Conservation (phyloP, 345 rosid species). For the Brassica cretica region DNA sequence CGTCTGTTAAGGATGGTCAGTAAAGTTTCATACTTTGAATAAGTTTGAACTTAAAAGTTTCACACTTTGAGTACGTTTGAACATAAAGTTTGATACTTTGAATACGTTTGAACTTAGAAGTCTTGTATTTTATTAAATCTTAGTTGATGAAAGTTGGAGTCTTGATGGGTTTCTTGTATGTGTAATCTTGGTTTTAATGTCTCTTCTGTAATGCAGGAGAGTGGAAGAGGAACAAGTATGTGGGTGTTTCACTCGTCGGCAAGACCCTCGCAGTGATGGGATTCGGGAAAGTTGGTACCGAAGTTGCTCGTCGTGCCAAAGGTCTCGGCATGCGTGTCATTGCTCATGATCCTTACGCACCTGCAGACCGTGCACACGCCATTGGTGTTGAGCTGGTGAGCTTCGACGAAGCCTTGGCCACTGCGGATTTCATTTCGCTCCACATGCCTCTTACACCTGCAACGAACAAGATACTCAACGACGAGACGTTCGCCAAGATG, state of each 20-base stretch:
- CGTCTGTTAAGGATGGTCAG: constrained; percentile 82
- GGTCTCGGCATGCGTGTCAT: constrained; percentile 93
- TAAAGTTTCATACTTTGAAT: constrained; percentile 21
- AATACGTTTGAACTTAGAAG: neutral
- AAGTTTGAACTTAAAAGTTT: neutral
- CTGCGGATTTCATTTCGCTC: constrained; percentile 80
- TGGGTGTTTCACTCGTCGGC: constrained; percentile 85
- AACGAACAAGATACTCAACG: constrained; percentile 70
- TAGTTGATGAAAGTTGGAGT: neutral
- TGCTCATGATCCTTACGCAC: constrained; percentile 87
- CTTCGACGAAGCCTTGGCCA: constrained; percentile 75
- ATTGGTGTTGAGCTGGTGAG: constrained; percentile 77
- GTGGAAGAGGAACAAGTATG: constrained; percentile 85
- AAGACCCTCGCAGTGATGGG: constrained; percentile 83
- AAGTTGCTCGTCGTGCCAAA: constrained; percentile 86
- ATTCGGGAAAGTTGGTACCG: constrained; percentile 90
- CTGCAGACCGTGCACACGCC: constrained; percentile 88
- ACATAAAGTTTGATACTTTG: neutral
- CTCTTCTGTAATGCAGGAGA: constrained; percentile 49
- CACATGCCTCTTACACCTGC: constrained; percentile 90
- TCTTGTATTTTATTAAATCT: neutral
- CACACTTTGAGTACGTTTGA: neutral
- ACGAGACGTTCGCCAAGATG: constrained; percentile 81
- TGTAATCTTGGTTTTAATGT: neutral
- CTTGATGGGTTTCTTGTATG: neutral